Base-by-base conservation (phyloP, 2,329 filamentous ascomycete species). In the Colletotrichum sp. region DNA sequence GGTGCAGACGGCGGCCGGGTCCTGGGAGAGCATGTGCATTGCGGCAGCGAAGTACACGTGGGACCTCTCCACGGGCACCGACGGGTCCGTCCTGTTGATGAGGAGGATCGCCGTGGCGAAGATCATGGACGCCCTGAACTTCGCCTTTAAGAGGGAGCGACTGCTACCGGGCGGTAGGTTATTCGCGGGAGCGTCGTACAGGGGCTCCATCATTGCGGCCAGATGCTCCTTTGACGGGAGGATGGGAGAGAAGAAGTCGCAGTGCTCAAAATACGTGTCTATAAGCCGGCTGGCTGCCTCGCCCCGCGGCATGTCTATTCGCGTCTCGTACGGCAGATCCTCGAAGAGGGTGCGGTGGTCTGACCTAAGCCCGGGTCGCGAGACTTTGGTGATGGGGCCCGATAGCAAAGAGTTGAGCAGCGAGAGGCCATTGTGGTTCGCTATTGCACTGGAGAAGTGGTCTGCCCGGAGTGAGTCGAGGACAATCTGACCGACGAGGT, bases 211-310 rank as follows among this genome's bases (percentile, higher is more conserved):
- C 18, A 52, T 68, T 10, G 14, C 5, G 8, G 69, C 18, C 13
- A 81, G 78, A 3, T 73, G 69, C 1, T 76, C 70, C 52, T 79
- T 78, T 2, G 73, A 78, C 2, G 75, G 30, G 1, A 81, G 48
- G 2, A 81, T 74, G 3, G 80, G 80, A 0, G 79, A 81, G 61
- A 81, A 81, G 18, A 81, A 81, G 12, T 81, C 77, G 16, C 78
- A 79, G 30, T 81, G 80, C 52, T 81, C 79, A 32, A 81, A 81
- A n/a, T 81, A 81, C 0, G 79, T 79, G 6, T 79, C 75, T 0
- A 74, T 66, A 2, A 81, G 71, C 36, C 73, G 4, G 52, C 7
- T 9, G 24, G 70, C 16, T 14, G 78, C 65, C 14, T 74, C 73
- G 26, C 59, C 7, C 13, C 65, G 13, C 48, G 80, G 69, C 55